Evolutionary conservation across 768 basidiomycete species (phyloP).

Genomic region (Fibroporia radiculosa): DNA sequence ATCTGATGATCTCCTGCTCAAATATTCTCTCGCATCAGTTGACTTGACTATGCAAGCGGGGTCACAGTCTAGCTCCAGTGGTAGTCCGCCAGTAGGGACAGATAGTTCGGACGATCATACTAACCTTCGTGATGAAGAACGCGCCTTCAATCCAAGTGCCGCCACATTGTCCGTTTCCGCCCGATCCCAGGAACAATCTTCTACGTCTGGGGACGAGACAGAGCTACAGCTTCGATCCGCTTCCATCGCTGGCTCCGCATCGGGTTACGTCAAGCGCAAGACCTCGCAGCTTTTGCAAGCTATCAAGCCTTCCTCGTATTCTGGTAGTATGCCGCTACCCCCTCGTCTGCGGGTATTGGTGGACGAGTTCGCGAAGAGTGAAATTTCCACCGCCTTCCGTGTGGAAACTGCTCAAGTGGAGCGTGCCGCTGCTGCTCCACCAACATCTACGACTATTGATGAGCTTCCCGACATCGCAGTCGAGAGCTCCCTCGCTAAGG

Average conservation of each 20-base stretch:
- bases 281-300: slow-evolving; percentile 67
- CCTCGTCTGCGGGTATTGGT: slow-evolving; percentile 68
- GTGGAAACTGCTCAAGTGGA: slow-evolving; percentile 49
- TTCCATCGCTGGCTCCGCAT: slow-evolving; percentile 36
- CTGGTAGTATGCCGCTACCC: slow-evolving; percentile 30
- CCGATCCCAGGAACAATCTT: slow-evolving; percentile 7
- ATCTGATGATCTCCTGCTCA: slow-evolving; percentile 2
- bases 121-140: slow-evolving; percentile 64
- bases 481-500: slow-evolving; percentile 62
- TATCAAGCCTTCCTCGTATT: slow-evolving; percentile 32
- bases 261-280: slow-evolving; percentile 54
- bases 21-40: slow-evolving; percentile 20
- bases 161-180: not conserved
- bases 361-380: slow-evolving; percentile 58
- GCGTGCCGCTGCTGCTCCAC: slow-evolving; percentile 11
- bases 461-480: slow-evolving; percentile 60
- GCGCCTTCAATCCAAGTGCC: slow-evolving; percentile 30
- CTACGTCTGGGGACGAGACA: slow-evolving; percentile 31
- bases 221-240: slow-evolving; percentile 43
- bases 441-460: slow-evolving; percentile 23
- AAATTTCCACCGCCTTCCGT: slow-evolving; percentile 53
- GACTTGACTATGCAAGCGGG: slow-evolving; percentile 38
- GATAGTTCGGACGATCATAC: slow-evolving; percentile 29
- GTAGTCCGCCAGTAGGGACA: slow-evolving; percentile 19
- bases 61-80: slow-evolving; percentile 28